Conservation (phyloP, 2,329 filamentous ascomycete species). For the Talaromyces sp. region DNA sequence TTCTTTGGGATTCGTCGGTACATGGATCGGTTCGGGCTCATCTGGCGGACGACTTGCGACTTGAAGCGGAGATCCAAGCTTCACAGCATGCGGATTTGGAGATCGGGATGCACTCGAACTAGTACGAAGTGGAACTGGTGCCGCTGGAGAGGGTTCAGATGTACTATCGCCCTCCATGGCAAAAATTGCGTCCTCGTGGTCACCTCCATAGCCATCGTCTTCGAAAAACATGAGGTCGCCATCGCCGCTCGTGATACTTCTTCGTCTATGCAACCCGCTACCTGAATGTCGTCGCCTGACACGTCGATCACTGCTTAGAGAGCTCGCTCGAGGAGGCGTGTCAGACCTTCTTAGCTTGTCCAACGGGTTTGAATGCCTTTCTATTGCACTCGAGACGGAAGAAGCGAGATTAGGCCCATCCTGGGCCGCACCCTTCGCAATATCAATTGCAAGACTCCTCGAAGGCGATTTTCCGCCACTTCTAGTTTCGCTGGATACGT, state of each 20-base stretch:
- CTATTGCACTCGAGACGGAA: slow-evolving; percentile 40
- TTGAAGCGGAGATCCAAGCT: slow-evolving; percentile 14
- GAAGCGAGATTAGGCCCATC: slow-evolving; percentile 34
- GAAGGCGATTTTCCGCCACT: slow-evolving; percentile 25
- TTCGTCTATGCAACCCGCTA: slow-evolving; percentile 75
- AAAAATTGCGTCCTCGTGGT: slow-evolving; percentile 70
- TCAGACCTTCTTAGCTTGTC: slow-evolving; percentile 37
- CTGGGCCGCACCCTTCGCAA: slow-evolving; percentile 28
- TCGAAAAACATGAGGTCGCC: slow-evolving; percentile 89
- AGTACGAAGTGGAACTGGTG: not conserved
- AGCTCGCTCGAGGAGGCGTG: slow-evolving; percentile 47
- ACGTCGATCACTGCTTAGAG: slow-evolving; percentile 32
- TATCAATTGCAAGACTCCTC: slow-evolving; percentile 31
- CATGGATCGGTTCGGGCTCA: slow-evolving; percentile 32
- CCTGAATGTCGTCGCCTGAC: slow-evolving; percentile 76
- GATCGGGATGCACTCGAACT: not conserved
- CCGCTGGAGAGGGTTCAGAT: slow-evolving; percentile 17
- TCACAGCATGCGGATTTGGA: not conserved
- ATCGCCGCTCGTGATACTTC: slow-evolving; percentile 67
- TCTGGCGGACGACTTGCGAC: slow-evolving; percentile 7
- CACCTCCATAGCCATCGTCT: slow-evolving; percentile 80
- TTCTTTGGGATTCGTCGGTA: slow-evolving; percentile 72
- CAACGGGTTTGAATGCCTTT: slow-evolving; percentile 34
- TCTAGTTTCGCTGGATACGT: slow-evolving; percentile 26
- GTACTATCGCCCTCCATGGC: slow-evolving; percentile 63